Percentiles rank a stretch among this genome's conserved stretches.
Conservation (phyloP, 176 grass and related monocot genomes). For the Panicum miliaceum region DNA sequence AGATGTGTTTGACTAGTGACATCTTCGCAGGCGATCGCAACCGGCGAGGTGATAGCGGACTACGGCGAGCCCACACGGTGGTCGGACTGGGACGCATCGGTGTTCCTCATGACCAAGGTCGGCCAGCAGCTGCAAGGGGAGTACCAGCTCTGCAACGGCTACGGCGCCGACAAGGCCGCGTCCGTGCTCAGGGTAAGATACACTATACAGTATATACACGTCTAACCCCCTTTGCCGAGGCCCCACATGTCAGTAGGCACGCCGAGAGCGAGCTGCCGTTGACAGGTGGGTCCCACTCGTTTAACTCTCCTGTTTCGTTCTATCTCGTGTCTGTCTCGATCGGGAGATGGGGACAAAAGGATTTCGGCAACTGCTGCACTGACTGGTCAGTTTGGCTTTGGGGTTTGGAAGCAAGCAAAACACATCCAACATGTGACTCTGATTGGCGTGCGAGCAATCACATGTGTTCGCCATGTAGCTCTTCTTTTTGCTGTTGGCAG, state of each 20-base stretch:
- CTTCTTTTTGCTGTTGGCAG: background rate
- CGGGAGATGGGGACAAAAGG: background rate
- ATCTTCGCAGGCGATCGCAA: background rate
- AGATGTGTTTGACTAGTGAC: no score
- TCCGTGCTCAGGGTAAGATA: conserved; percentile 40
- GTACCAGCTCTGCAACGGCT: conserved; percentile 58
- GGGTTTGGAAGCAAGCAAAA: conserved; percentile 11
- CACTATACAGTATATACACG: no score
- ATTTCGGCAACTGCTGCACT: background rate
- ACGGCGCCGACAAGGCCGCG: conserved; percentile 31
- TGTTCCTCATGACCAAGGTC: conserved; percentile 19
- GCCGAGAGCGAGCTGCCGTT: no score
- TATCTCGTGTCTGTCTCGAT: background rate
- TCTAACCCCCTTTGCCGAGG: background rate
- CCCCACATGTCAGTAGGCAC: background rate
- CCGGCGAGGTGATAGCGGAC: conserved; percentile 23
- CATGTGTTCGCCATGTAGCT: background rate
- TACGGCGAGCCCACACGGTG: conserved; percentile 34
- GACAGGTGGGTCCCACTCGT: background rate
- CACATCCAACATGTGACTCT: background rate
- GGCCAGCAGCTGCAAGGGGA: conserved; percentile 34
- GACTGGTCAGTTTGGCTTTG: background rate
- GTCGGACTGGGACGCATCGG: conserved; percentile 47
- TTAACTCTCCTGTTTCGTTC: background rate
- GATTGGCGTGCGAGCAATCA: background rate